Evolutionary conservation across 1,284 basidiomycete genomes (phyloP).

Genomic region (Stygiomarasmius scandens): DNA sequence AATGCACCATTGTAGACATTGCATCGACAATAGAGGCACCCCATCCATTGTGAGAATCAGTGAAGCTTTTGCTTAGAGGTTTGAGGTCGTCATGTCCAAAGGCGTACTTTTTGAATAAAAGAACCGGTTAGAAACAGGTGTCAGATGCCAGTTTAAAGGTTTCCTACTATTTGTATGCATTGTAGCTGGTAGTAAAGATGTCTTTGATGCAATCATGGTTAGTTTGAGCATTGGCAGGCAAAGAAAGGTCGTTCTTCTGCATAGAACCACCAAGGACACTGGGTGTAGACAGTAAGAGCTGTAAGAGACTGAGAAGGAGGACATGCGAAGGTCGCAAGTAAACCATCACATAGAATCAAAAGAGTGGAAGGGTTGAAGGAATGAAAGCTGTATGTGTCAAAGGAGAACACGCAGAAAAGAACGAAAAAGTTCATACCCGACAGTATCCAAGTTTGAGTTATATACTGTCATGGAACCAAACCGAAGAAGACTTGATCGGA

Average conservation of each 20-base stretch:
- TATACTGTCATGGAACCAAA: too few species aligned
- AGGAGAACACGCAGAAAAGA: too few species aligned
- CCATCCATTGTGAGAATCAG: slow-evolving; percentile 52
- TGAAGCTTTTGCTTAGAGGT: slow-evolving; percentile 41
- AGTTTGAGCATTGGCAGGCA: slow-evolving; percentile 10
- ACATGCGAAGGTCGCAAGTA: neutral
- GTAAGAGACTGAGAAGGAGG: neutral
- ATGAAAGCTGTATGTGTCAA: too few species aligned
- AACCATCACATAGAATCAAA: neutral
- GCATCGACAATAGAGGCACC: slow-evolving; percentile 55
- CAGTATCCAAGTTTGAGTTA: too few species aligned
- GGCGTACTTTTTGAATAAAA: slow-evolving; percentile 40
- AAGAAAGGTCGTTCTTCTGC: slow-evolving; percentile 14
- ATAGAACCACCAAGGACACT: slow-evolving; percentile 7
- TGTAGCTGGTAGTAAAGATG: slow-evolving; percentile 18
- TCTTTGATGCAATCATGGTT: slow-evolving; percentile 15
- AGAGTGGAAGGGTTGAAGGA: too few species aligned
- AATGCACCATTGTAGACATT: slow-evolving; percentile 45
- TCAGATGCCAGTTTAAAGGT: too few species aligned
- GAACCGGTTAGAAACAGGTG: neutral
- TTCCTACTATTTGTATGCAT: slow-evolving; percentile 19
- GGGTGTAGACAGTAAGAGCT: too few species aligned
- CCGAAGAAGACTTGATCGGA: too few species aligned
- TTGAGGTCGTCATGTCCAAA: slow-evolving; percentile 55
- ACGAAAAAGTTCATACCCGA: too few species aligned